Evolutionary conservation across 805 yeast genomes (phyloP).

Genomic region (Yamadazyma paraphyllophila): DNA sequence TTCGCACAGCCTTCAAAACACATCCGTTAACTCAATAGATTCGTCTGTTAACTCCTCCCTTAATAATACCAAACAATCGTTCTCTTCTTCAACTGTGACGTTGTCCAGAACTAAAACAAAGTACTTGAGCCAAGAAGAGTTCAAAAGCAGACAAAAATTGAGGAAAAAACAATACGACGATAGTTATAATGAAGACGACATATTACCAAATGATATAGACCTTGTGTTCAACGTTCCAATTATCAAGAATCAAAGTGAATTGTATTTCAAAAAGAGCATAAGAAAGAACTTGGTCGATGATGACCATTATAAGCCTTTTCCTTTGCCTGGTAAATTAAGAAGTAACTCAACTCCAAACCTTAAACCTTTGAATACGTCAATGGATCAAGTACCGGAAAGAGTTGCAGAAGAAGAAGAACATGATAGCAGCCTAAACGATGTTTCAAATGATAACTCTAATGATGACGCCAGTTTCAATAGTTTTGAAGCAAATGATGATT

Average conservation of each 20-base stretch:
- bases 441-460: slow-evolving; percentile 4
- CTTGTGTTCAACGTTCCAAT: slow-evolving; percentile 45
- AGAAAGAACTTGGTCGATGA: slow-evolving; percentile 16
- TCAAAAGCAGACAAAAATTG: slow-evolving; percentile 36
- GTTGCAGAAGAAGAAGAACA: slow-evolving; percentile 20
- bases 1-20: neutral
- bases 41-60: neutral
- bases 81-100: slow-evolving; percentile 16
- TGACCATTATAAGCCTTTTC: slow-evolving; percentile 27
- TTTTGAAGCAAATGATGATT: slow-evolving; percentile 23
- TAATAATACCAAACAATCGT: neutral
- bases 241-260: slow-evolving; percentile 33
- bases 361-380: slow-evolving; percentile 5
- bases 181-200: slow-evolving; percentile 40
- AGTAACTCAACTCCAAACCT: slow-evolving; percentile 13
- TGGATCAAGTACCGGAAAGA: slow-evolving; percentile 10
- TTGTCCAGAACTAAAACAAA: slow-evolving; percentile 35
- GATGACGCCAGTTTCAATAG: slow-evolving; percentile 7
- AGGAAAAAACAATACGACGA: slow-evolving; percentile 43
- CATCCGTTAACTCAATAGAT: slow-evolving; percentile 2
- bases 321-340: slow-evolving; percentile 28
- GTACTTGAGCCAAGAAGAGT: slow-evolving; percentile 32
- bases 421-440: neutral
- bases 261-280: slow-evolving; percentile 20
- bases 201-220: slow-evolving; percentile 35